Evolutionary conservation across 1,139 yeast genomes (phyloP).

Genomic region (Geotrichum europaeum): DNA sequence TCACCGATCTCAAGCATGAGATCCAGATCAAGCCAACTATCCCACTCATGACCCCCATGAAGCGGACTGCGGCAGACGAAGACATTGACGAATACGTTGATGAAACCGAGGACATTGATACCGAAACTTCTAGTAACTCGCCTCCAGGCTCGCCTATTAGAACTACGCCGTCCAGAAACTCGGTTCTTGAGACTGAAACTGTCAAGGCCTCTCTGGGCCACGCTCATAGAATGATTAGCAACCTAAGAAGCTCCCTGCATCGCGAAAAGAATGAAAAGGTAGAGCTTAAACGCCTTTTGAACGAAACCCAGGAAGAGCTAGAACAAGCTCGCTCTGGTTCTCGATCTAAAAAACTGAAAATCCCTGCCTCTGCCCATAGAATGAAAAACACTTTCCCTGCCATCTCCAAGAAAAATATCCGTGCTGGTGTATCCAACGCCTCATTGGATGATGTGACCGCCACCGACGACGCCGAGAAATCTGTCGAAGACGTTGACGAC

Average conservation of each 20-base stretch:
- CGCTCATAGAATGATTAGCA: conserved; percentile 46
- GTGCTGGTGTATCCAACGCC: not conserved
- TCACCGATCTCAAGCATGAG: conserved; percentile 20
- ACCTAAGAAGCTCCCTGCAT: conserved; percentile 28
- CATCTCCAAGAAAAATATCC: not conserved
- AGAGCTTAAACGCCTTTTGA: conserved; percentile 30
- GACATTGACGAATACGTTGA: conserved; percentile 23
- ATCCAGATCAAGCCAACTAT: conserved; percentile 11
- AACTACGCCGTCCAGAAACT: conserved; percentile 44
- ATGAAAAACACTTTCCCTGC: not conserved
- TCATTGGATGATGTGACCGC: not conserved
- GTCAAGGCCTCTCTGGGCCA: conserved; percentile 58
- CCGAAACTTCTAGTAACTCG: conserved; percentile 30
- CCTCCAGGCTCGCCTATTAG: conserved; percentile 42
- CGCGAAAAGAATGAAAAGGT: conserved; percentile 35
- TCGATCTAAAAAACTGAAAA: conserved; percentile 9
- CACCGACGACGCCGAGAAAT: not conserved
- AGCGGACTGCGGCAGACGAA: conserved; percentile 4
- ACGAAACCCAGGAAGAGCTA: conserved; percentile 27
- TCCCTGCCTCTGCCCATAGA: not conserved
- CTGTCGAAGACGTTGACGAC: not conserved
- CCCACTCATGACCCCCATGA: conserved; percentile 25
- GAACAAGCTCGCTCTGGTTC: conserved; percentile 13
- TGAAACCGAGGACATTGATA: conserved; percentile 19
- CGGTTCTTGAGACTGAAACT: conserved; percentile 61